phyloP scores from a whole-genome alignment of 768 basidiomycete genomes.

The Boletus reticulatus region DNA sequence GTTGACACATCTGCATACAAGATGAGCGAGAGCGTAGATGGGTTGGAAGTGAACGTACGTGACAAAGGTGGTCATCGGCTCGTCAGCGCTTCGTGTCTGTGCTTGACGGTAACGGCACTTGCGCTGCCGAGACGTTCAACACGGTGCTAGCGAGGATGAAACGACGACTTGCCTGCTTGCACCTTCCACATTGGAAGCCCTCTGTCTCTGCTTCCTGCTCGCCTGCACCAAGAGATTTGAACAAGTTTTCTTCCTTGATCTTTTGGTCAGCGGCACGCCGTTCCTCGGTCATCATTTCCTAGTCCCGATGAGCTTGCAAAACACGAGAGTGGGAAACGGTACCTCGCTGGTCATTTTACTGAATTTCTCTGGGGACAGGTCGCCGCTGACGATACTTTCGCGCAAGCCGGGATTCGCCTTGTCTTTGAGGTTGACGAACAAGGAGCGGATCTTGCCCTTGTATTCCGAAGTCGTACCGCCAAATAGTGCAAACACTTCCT shows the following conservation, averaged over 20 bases:
- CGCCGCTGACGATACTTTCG: constrained; percentile 82
- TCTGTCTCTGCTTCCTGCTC: constrained; percentile 94
- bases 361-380: constrained; percentile 65
- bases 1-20: constrained; percentile 51
- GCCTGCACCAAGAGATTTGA: constrained; percentile 86
- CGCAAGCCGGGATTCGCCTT: constrained; percentile 87
- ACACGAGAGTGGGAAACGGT: neutral
- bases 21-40: neutral
- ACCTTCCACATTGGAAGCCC: constrained; percentile 94
- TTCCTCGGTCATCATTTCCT: constrained; percentile 98
- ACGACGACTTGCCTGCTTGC: constrained; percentile 70
- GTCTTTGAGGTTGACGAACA: constrained; percentile 94
- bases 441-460: constrained; percentile 77
- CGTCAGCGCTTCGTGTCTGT: constrained; percentile 96
- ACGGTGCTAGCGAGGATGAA: neutral
- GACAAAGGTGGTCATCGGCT: constrained; percentile 98
- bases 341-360: constrained; percentile 82
- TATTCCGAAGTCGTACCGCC: constrained; percentile 50
- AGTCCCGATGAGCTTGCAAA: neutral
- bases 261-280: constrained; percentile 80
- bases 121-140: constrained; percentile 40
- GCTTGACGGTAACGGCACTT: constrained; percentile 94
- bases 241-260: constrained; percentile 83
- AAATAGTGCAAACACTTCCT: constrained; percentile 50
- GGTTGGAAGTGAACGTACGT: constrained; percentile 50